phyloP scores from a whole-genome alignment of 768 basidiomycete species.

The Boletus tylopilopsis region DNA sequence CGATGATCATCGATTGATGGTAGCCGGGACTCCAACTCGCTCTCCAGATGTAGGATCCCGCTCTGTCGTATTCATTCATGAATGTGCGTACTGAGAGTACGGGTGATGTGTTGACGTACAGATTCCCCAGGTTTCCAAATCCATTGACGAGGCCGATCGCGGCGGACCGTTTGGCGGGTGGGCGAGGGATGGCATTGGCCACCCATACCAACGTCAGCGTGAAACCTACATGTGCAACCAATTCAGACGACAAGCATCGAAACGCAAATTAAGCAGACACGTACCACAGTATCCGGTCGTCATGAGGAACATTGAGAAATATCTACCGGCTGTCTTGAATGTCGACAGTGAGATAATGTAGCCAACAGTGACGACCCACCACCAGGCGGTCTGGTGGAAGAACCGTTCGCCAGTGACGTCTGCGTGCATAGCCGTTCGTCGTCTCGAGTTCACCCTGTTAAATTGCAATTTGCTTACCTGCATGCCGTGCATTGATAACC shows the following conservation, averaged over 20 bases:
- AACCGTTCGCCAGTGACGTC: neutral
- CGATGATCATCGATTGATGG: constrained; percentile 59
- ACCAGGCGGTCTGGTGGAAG: neutral
- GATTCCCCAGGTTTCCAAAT: neutral
- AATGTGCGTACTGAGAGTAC: too few relatives aligned
- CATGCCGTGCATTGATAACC: neutral
- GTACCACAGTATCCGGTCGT: neutral
- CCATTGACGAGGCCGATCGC: neutral
- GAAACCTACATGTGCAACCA: neutral
- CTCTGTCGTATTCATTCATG: constrained; percentile 30
- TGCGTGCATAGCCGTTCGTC: too few relatives aligned
- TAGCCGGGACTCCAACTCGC: constrained; percentile 56
- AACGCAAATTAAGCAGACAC: too few relatives aligned
- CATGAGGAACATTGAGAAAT: neutral
- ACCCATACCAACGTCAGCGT: neutral
- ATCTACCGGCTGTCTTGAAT: neutral
- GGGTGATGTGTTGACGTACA: neutral
- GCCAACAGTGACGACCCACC: neutral
- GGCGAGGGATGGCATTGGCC: neutral
- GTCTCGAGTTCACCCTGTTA: too few relatives aligned
- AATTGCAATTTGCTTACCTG: neutral
- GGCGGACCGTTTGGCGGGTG: neutral
- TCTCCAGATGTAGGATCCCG: constrained; percentile 62
- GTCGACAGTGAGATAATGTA: neutral
- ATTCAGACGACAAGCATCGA: neutral